Conservation (phyloP, 2,329 filamentous ascomycete genomes). For the Penicillium sp. region DNA sequence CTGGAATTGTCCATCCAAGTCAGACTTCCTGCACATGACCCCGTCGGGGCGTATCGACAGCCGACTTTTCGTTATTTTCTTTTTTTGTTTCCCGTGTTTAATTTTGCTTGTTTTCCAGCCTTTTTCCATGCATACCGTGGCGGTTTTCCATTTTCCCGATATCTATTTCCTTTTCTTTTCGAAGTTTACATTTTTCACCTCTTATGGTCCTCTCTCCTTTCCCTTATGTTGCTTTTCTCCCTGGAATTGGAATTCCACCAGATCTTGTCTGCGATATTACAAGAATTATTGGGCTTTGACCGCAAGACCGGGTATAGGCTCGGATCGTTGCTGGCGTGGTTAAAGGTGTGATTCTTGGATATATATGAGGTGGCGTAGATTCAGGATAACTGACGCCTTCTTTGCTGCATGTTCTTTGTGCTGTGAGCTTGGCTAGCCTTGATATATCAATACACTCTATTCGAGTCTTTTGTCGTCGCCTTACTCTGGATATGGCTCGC, state of each 20-base stretch:
- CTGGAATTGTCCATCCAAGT: background rate
- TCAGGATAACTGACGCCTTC: background rate
- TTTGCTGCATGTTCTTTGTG: conserved; percentile 2
- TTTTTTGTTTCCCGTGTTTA: background rate
- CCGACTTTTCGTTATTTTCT: conserved; percentile 1
- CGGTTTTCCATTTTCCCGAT: conserved; percentile 8
- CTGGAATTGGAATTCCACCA: background rate
- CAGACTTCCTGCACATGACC: conserved; percentile 4
- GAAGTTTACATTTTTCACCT: conserved; percentile 5
- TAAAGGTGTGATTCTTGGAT: background rate
- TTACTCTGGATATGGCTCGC: background rate
- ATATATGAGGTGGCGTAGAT: background rate
- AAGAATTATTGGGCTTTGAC: background rate
- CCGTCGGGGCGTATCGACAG: conserved; percentile 1
- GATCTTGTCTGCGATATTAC: background rate
- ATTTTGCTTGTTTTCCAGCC: conserved; percentile 3
- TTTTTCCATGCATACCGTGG: conserved; percentile 19
- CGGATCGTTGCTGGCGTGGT: background rate
- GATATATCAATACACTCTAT: background rate
- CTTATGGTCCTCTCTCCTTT: background rate
- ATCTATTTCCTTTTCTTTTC: conserved; percentile 4
- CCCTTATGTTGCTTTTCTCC: background rate
- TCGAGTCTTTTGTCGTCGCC: background rate
- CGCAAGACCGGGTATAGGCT: background rate
- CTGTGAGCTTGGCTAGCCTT: conserved; percentile 1